Evolutionary conservation across 345 rosid species (phyloP).

Genomic region (Tarenaya hassleriana): DNA sequence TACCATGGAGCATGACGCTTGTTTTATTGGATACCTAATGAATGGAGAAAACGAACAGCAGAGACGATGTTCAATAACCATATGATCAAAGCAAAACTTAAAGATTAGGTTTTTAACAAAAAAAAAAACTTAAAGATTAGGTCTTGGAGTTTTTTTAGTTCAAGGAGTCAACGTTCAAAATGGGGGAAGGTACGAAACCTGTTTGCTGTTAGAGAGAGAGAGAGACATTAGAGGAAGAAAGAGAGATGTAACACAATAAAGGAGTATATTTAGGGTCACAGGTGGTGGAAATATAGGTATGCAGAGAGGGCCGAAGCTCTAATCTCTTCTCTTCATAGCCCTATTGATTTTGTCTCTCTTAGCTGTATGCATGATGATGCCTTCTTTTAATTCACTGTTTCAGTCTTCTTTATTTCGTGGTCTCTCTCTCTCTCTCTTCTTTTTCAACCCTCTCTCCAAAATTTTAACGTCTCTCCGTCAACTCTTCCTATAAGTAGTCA

Average conservation of each 20-base stretch:
- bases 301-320: slow-evolving; percentile 35
- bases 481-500: slow-evolving; percentile 21
- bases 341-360: slow-evolving; percentile 30
- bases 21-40: slow-evolving; percentile 20
- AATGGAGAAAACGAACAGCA: slow-evolving; percentile 19
- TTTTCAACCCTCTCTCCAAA: slow-evolving; percentile 23
- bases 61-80: too few species aligned
- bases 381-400: slow-evolving; percentile 33
- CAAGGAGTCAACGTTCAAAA: slow-evolving; percentile 22
- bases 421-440: slow-evolving; percentile 17
- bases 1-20: slow-evolving; percentile 7
- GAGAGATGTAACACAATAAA: slow-evolving; percentile 32
- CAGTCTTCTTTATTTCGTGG: slow-evolving; percentile 25
- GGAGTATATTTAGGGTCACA: slow-evolving; percentile 33
- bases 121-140: slow-evolving; percentile 20
- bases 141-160: slow-evolving; percentile 8
- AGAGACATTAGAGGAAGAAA: slow-evolving; percentile 16
- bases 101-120: slow-evolving; percentile 13
- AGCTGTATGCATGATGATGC: slow-evolving; percentile 38
- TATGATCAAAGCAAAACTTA: slow-evolving; percentile 22
- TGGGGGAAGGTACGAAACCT: slow-evolving; percentile 20
- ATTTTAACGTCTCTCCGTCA: slow-evolving; percentile 9
- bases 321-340: slow-evolving; percentile 31
- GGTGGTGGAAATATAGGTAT: slow-evolving; percentile 32
- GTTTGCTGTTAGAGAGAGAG: slow-evolving; percentile 16